Evolutionary conservation across 805 yeast species (phyloP).

Genomic region (Nakazawaea anatomiae): DNA sequence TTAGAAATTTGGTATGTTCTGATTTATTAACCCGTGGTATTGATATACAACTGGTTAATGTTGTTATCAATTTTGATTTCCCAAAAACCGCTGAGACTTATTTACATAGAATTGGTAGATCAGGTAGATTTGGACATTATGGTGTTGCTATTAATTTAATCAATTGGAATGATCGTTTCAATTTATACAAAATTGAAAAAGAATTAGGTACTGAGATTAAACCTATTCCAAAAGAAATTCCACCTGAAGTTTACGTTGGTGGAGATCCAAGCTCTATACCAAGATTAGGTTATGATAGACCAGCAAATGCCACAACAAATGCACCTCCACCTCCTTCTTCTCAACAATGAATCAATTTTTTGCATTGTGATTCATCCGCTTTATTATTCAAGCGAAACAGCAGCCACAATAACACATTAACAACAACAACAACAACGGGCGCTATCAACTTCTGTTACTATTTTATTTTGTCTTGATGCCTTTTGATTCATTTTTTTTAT

Average conservation of each 20-base stretch:
- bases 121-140: slow-evolving; percentile 97
- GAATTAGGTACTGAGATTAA: slow-evolving; percentile 96
- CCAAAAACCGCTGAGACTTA: slow-evolving; percentile 98
- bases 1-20: slow-evolving; percentile 94
- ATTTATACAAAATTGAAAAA: slow-evolving; percentile 90
- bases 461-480: no score
- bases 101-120: slow-evolving; percentile 97
- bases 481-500: no score
- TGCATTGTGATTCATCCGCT: no score
- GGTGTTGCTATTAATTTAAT: slow-evolving; percentile 96
- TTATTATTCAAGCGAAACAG: no score
- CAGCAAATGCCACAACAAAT: slow-evolving; percentile 19
- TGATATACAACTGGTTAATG: slow-evolving; percentile 98
- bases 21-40: slow-evolving; percentile 97
- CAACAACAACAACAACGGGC: no score
- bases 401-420: no score
- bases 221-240: slow-evolving; percentile 94
- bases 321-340: no score
- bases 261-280: slow-evolving; percentile 74
- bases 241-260: slow-evolving; percentile 82
- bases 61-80: slow-evolving; percentile 96
- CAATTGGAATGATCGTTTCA: slow-evolving; percentile 95
- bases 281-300: slow-evolving; percentile 77
- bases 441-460: no score
- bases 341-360: no score